Base-by-base conservation (phyloP, 2,329 filamentous ascomycete genomes). In the Cercospora janseana region DNA sequence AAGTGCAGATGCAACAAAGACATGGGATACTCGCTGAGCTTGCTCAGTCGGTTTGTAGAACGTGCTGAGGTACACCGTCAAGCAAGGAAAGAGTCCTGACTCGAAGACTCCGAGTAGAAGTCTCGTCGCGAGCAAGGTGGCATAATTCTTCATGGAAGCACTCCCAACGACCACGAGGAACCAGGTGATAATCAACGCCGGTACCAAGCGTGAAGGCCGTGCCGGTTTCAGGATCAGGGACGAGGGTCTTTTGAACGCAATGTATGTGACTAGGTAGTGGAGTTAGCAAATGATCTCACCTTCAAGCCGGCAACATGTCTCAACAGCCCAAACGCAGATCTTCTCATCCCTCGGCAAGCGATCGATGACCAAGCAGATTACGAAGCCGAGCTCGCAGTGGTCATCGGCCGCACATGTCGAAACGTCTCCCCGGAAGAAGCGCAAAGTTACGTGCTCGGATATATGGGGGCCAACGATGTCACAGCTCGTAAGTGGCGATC, bases 391-490 rank as follows among this genome's bases (percentile, higher is more conserved):
- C 58, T 77, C 38, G 70, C 66, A 44, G 70, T 83, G 13, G 71
- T 83, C 1, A 76, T 81, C 16, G 75, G 74, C 1, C 74, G 73
- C 32, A 71, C 75, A 7, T 78, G 74, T 13, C 79, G 79, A 3
- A 52, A 81, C 47, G 72, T 81, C 0, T 52, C 69, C 0, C 60
- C 67, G 26, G 63, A 67, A 0, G 64, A 76, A 0, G 78, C 77
- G 0, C 65, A 74, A 10, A 61, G 67, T 0, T 79, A 80, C 55
- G 70, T 83, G 6, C 75, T 74, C 1, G 80, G 72, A 5, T 82
- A 80, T 60, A 75, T 75, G 0, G 67, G 65, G 23, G 77, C 77
- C 23, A 82, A 83, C 55, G 79, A 82, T 55, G 69, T 83, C 1
- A 77, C 75, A 0, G 66, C 75, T 3, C 73, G 80, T 15, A 73